A percentile compares a stretch with the other conserved stretches of the same genome.
Evolutionary conservation across 805 yeast genomes (phyloP).

Genomic region (Lipomyces starkeyi): DNA sequence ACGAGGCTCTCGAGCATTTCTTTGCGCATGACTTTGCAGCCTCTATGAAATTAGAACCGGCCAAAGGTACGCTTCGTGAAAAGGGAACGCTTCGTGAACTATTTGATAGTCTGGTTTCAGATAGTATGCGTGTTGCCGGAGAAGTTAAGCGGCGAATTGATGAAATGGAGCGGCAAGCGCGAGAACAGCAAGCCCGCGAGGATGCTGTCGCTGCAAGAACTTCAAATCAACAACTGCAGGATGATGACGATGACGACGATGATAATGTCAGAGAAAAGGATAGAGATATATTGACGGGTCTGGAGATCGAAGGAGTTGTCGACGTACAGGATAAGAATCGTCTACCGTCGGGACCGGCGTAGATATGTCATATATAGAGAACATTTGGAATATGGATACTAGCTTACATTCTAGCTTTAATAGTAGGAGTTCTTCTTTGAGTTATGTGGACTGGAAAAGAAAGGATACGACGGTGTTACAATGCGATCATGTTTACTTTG

Average conservation of each 20-base stretch:
- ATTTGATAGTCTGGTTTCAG: constrained; percentile 89
- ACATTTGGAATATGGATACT: neutral
- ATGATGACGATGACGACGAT: constrained; percentile 38
- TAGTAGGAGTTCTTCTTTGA: neutral
- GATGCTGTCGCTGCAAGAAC: constrained; percentile 39
- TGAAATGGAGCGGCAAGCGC: constrained; percentile 47
- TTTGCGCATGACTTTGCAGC: constrained; percentile 57
- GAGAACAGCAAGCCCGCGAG: constrained; percentile 39
- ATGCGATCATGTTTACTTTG: neutral
- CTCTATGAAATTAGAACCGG: constrained; percentile 37
- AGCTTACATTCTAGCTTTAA: neutral
- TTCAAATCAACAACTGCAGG: constrained; percentile 26
- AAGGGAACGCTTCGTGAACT: constrained; percentile 67
- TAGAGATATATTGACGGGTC: constrained; percentile 57
- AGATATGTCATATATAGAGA: neutral
- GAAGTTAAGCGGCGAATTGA: constrained; percentile 90
- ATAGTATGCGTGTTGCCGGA: constrained; percentile 88
- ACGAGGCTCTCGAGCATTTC: constrained; percentile 87
- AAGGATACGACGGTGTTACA: neutral
- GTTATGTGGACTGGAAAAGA: neutral
- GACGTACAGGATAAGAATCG: constrained; percentile 40
- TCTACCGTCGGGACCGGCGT: neutral
- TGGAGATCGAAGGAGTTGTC: constrained; percentile 54
- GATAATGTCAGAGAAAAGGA: constrained; percentile 51
- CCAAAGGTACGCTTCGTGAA: constrained; percentile 26